Evolutionary conservation across 306 rosid genomes (phyloP), one percentile per base, ranked within the genome.

Genomic region (Sechiopsis laciniata): DNA sequence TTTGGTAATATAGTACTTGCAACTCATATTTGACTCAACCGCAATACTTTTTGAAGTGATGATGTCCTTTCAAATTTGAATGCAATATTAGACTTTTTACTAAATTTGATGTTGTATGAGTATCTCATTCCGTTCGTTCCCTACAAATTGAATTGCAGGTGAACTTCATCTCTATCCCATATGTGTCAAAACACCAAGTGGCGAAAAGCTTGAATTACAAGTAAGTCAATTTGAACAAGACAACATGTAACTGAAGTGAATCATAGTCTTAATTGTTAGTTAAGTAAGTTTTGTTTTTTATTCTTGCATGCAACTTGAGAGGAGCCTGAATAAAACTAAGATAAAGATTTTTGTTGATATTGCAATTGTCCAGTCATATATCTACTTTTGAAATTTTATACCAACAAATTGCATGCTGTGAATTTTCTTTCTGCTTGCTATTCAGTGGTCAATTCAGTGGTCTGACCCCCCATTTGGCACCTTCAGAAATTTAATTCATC

Each of bases 201-300:
- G 97, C 48, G 99, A 95, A 81, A 95, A 89, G 83, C 95, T 91
- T 72, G 99, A 95, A 78, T 90, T 95, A 54, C 99, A 94, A 89
- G 99, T 91, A 75, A 84, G 91, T 81, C 72, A 70, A 64, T 60
- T 78, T 78, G 52, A 63, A 35, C 69, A 72, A 15, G 63, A 53
- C 11, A 7, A 55, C 59, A 17, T 46, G 40, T 46, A 20, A 20
- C 46, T 21, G 29, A 26, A 26, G 29, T 26, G 29, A 26, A 26
- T n/a, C n/a, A n/a, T n/a, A n/a, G n/a, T n/a, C n/a, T n/a, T n/a
- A 26, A 26, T 26, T 26, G 29, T 26, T 26, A 26, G n/a, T 2
- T 26, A 26, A 26, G 29, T 26, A 26, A 26, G 29, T 26, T n/a
- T n/a, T 2, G 29, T 26, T 1, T 26, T 2, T 26, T 1, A 26